Base-by-base conservation (phyloP, 768 basidiomycete species). In the Amanita exitialis region DNA sequence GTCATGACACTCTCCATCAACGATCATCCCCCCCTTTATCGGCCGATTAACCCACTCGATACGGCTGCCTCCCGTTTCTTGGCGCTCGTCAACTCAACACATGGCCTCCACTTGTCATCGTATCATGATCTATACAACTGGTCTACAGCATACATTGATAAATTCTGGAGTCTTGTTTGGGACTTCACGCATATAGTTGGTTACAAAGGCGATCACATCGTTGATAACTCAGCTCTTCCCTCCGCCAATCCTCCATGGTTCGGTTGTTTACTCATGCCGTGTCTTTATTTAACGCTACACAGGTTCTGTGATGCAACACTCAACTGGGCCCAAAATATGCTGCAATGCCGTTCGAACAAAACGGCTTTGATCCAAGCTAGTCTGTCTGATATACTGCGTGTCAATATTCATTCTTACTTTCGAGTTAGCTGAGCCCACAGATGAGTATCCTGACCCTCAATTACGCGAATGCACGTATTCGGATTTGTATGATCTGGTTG, bases 261-360 rank as follows among this genome's bases (percentile, higher is more conserved):
- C 36, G 64, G 41, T 28, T 52, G 28, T 44, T 21, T 51, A 43
- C 44, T 53, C 16, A 47, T 49, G 35, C 38, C 41, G 48, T 54
- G 34, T 44, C 52, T 48, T 37, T n/a, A 6, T 52, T 49, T 49
- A 49, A 51, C 48, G 49, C 41, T 41, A 44, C 54, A 23, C 58
- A 74, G 72, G 73, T 74, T 89, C 65, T 58, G 65, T 23, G 74
- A 78, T 46, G 80, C 86, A 3, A 69, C 64, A 28, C 64, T 90
- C 42, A 89, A 89, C 60, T 90, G 83, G 80, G 85, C 88, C 18
- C 86, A 90, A 68, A 89, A 90, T 59, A 83, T 89, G 77, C 68
- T 90, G 34, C 67, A 68, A 25, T 75, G 70, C 61, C 78, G 82
- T 54, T 76, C 68, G 25, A 66, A 73, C 51, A 82, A 82, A 61